phyloP scores from a whole-genome alignment of 257 asterid species.

The Petrea volubilis region DNA sequence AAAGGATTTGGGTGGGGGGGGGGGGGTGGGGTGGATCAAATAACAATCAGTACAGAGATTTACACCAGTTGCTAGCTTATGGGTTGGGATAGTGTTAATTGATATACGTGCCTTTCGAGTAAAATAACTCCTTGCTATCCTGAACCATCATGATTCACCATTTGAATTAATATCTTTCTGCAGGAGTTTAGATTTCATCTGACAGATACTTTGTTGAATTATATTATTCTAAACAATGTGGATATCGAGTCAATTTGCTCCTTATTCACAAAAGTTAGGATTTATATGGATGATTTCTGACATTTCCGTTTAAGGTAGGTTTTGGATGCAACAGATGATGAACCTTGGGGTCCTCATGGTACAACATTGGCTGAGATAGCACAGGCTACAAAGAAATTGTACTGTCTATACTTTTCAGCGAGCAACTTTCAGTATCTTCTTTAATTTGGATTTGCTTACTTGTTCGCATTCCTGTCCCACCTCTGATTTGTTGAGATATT shows the following conservation, averaged over 20 bases:
- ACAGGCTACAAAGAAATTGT: slow-evolving; percentile 90
- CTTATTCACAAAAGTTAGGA: background rate
- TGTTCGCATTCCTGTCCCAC: slow-evolving; percentile 13
- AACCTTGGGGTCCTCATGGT: slow-evolving; percentile 99
- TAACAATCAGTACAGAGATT: background rate
- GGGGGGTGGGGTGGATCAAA: background rate
- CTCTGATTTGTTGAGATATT: slow-evolving; percentile 39
- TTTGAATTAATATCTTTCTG: background rate
- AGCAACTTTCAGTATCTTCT: slow-evolving; percentile 1
- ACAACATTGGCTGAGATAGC: slow-evolving; percentile 93
- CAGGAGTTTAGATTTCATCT: background rate
- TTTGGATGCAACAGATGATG: slow-evolving; percentile 95
- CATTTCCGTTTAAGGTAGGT: slow-evolving; percentile 48
- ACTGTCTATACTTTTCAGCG: slow-evolving; percentile 22
- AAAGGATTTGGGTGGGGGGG: background rate
- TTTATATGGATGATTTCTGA: slow-evolving; percentile 12
- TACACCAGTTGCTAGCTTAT: background rate
- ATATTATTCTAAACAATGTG: background rate
- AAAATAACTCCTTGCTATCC: background rate
- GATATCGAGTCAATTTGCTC: background rate
- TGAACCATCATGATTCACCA: background rate
- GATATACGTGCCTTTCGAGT: slow-evolving; percentile 7
- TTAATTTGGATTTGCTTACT: slow-evolving; percentile 11
- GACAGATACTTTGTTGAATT: background rate
- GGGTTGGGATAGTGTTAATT: background rate